A percentile compares a stretch with the other conserved stretches of the same genome.
Evolutionary conservation across 305 asterid species (phyloP).

Genomic region (Nicotiana rustica): DNA sequence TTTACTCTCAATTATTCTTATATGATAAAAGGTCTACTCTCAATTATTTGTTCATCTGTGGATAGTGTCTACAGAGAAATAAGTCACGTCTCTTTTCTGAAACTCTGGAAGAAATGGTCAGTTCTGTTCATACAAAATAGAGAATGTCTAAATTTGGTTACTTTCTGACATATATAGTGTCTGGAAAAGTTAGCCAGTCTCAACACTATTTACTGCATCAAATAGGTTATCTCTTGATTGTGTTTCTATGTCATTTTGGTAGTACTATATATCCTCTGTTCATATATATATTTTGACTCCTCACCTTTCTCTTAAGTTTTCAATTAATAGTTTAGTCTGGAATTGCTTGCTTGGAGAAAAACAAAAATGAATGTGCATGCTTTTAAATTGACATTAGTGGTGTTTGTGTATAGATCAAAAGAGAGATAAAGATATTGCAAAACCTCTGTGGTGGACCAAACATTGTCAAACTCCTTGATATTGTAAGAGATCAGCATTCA

Average conservation of each 20-base stretch:
- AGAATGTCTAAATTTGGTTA: background rate
- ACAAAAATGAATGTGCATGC: background rate
- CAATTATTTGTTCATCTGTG: background rate
- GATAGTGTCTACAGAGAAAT: conserved; percentile 15
- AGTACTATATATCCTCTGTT: background rate
- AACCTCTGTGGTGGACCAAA: conserved; percentile 91
- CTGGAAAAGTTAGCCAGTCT: background rate
- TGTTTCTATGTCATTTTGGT: background rate
- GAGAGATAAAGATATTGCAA: conserved; percentile 92
- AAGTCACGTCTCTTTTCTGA: background rate
- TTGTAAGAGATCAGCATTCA: conserved; percentile 90
- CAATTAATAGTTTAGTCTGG: background rate
- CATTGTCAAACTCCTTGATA: conserved; percentile 78
- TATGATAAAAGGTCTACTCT: background rate
- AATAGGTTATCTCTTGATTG: background rate
- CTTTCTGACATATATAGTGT: background rate
- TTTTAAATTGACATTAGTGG: conserved; percentile 16
- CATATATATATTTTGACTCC: background rate
- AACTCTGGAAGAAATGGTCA: background rate
- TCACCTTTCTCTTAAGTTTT: background rate
- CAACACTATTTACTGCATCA: background rate
- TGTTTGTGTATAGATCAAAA: conserved; percentile 66
- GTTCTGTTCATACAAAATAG: background rate
- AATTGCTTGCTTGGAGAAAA: background rate
- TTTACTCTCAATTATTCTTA: background rate